Conservation (phyloP, 2,329 filamentous ascomycete species). For the Zymoseptoria tritici region DNA sequence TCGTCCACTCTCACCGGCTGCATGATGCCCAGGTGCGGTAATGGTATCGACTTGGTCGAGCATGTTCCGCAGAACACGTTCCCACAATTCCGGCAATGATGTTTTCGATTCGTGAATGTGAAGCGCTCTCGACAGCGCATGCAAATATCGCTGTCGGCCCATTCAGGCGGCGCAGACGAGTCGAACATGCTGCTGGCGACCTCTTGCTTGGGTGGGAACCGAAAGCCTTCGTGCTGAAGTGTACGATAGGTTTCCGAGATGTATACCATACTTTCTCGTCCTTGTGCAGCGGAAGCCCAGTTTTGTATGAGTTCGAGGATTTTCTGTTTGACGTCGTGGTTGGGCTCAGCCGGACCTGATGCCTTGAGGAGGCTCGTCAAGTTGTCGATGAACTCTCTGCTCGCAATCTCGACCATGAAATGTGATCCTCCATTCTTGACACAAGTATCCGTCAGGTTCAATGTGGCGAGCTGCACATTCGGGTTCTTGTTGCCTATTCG, state of each 20-base stretch:
- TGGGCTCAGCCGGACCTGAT: constrained; percentile 64
- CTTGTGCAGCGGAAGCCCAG: constrained; percentile 86
- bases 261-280: constrained; percentile 73
- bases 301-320: constrained; percentile 89
- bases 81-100: constrained; percentile 95
- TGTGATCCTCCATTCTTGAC: constrained; percentile 97
- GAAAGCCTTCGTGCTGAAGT: constrained; percentile 76
- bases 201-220: constrained; percentile 77
- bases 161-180: constrained; percentile 94
- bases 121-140: constrained; percentile 95
- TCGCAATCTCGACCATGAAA: constrained; percentile 91
- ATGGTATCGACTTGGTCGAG: constrained; percentile 76
- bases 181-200: constrained; percentile 97
- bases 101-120: constrained; percentile 96
- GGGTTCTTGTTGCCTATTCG: constrained; percentile 97
- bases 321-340: constrained; percentile 78
- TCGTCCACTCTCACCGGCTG: constrained; percentile 92
- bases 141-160: constrained; percentile 95
- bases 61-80: constrained; percentile 96
- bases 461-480: constrained; percentile 88
- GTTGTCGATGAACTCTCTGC: constrained; percentile 97
- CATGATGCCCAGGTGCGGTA: constrained; percentile 88
- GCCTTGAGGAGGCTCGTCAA: constrained; percentile 82
- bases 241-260: constrained; percentile 79
- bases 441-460: constrained; percentile 95